These are phyloP conservation scores for Amaranthus hypochondriacus DNA, from an alignment of 148 eudicot species.

Conservation along the genomic window DNA sequence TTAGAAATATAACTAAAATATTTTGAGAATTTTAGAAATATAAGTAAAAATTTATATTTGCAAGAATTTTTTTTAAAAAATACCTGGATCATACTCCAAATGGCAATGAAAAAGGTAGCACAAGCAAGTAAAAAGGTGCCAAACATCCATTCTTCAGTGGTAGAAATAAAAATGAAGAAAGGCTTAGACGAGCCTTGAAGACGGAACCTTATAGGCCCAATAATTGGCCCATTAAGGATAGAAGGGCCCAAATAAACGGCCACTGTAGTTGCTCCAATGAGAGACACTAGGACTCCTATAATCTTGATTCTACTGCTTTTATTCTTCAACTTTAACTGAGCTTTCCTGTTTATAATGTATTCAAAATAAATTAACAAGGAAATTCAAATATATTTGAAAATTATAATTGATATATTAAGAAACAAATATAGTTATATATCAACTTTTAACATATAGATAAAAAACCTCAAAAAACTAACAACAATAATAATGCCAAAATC, in stretches of 20 bases:
- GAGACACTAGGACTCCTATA: slow-evolving; percentile 34
- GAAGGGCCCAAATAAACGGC: slow-evolving; percentile 45
- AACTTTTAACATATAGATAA: no score
- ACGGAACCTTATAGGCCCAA: slow-evolving; percentile 26
- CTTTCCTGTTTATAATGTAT: slow-evolving; percentile 27
- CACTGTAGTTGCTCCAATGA: slow-evolving; percentile 37
- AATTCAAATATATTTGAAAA: no score
- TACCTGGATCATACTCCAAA: slow-evolving; percentile 71
- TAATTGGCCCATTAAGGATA: slow-evolving; percentile 33
- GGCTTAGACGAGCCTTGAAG: slow-evolving; percentile 12
- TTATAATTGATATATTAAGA: no score
- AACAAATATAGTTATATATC: no score
- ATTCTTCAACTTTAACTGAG: slow-evolving; percentile 35
- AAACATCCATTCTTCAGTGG: slow-evolving; percentile 51
- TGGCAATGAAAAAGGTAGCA: slow-evolving; percentile 47
- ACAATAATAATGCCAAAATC: no score
- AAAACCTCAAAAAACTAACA: no score
- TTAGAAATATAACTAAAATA: no score
- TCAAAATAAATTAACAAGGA: not conserved
- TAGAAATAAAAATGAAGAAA: slow-evolving; percentile 34
- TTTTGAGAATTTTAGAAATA: not conserved
- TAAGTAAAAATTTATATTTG: not conserved
- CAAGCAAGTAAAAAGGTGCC: slow-evolving; percentile 56
- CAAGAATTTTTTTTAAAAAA: not conserved
- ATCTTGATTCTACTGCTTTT: slow-evolving; percentile 40